A percentile compares a stretch with the other conserved stretches of the same genome.
These are phyloP conservation scores for Ophiostoma triangulosporum DNA, from an alignment of 2,329 filamentous ascomycete species.

Conservation along the genomic window DNA sequence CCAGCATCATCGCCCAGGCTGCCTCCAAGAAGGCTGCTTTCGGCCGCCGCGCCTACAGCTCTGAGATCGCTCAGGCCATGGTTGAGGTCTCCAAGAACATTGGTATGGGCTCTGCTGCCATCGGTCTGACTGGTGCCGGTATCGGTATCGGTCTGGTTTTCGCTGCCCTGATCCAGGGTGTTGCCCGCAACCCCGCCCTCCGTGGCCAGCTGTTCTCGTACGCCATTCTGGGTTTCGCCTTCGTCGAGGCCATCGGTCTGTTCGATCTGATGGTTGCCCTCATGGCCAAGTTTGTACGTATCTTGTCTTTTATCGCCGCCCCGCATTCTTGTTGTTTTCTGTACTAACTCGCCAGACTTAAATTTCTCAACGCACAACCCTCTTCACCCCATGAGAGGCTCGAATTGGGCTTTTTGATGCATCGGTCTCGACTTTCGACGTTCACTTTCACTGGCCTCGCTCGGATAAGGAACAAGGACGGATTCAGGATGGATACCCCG, in stretches of 20 bases:
- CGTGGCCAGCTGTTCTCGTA: slow-evolving; percentile 77
- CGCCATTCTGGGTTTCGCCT: slow-evolving; percentile 51
- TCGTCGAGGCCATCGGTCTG: slow-evolving; percentile 48
- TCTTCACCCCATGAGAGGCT: slow-evolving; percentile 10
- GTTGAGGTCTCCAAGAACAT: slow-evolving; percentile 85
- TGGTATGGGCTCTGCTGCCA: slow-evolving; percentile 79
- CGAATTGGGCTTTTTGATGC: slow-evolving; percentile 8
- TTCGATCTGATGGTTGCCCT: slow-evolving; percentile 68
- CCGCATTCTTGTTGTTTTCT: neutral
- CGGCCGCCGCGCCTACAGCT: slow-evolving; percentile 66
- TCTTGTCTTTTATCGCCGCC: neutral
- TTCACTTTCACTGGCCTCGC: neutral
- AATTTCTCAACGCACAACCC: slow-evolving; percentile 8
- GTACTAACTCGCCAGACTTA: slow-evolving; percentile 12
- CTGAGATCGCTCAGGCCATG: slow-evolving; percentile 77
- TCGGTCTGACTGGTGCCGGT: slow-evolving; percentile 85
- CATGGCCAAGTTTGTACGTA: slow-evolving; percentile 78
- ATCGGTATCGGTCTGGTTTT: slow-evolving; percentile 94
- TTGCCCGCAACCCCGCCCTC: slow-evolving; percentile 88
- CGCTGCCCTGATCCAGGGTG: slow-evolving; percentile 75
- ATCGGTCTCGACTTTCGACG: slow-evolving; percentile 5
- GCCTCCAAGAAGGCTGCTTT: slow-evolving; percentile 49
- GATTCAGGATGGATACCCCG: neutral
- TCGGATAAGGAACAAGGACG: neutral
- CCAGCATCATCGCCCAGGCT: slow-evolving; percentile 49